Base-by-base conservation (phyloP, 225 moss, liverwort and hornwort species). In the Polytrichum commune region DNA sequence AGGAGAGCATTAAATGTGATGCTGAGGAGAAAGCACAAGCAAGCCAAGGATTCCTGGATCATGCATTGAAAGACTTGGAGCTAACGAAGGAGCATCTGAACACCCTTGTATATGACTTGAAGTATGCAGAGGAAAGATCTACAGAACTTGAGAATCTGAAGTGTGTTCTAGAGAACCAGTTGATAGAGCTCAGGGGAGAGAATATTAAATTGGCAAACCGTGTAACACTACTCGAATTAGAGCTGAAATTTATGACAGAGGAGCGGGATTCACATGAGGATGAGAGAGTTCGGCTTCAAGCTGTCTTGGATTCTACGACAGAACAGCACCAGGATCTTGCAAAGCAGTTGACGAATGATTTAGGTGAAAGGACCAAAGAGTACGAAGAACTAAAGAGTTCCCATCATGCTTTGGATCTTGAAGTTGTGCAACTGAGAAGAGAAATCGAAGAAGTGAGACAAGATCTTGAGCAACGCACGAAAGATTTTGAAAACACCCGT, bases 91-190 rank as follows among this genome's bases (percentile, higher is more conserved):
- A 60, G 10, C 83, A 83, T 67, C 71, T 83, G 68, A 81, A 81
- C 8, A 74, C 55, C 32, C 73, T 74, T 32, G 74, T 72, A 23
- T 72, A 63, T 18, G 81, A 74, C 1, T 83, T 78, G 57, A 81
- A 78, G 77, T 83, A 79, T 72, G 25, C 76, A 27, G 89, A 89
- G 67, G 77, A 77, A 67, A 72, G 83, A 62, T 77, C 80, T 69
- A 80, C 80, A 27, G 88, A 85, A 35, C 65, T 89, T 54, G 83
- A 80, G 64, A 75, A 75, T 58, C 32, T 77, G 56, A 85, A 83
- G 64, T 77, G 75, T 63, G 88, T 80, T 27, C 53, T 89, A 7
- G 80, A 85, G 58, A 73, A 66, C 19, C 75, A 83, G 72, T 66
- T 89, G 19, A 60, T 79, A 46, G 81, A 83, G 24, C 23, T 84